These are phyloP conservation scores for Rhodamnia argentea DNA, from an alignment of 345 rosid species.

Conservation along the genomic window DNA sequence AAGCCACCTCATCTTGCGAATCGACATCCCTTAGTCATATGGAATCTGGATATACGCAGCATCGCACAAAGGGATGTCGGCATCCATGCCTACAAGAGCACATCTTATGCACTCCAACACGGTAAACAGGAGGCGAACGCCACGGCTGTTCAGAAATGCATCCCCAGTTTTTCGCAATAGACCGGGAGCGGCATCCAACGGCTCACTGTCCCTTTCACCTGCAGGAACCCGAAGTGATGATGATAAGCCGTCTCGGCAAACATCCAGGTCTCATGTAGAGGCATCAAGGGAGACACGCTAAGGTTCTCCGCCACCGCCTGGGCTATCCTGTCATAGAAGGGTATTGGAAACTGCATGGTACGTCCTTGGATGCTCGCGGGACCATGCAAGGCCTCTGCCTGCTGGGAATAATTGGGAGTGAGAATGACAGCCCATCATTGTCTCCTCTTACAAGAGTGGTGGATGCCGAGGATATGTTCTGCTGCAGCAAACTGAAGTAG, in stretches of 20 bases:
- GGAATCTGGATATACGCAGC: constrained; percentile 90
- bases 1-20: background rate
- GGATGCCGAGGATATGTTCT: constrained; percentile 39
- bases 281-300: constrained; percentile 85
- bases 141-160: constrained; percentile 75
- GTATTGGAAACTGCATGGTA: constrained; percentile 52
- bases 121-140: constrained; percentile 67
- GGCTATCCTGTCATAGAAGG: constrained; percentile 81
- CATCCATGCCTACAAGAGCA: constrained; percentile 80
- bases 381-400: constrained; percentile 11
- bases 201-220: constrained; percentile 67
- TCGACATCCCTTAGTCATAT: constrained; percentile 29
- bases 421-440: constrained; percentile 18
- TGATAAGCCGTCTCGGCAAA: constrained; percentile 78
- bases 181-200: constrained; percentile 58
- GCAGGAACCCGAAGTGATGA: constrained; percentile 74
- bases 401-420: constrained; percentile 27
- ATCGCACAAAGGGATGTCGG: constrained; percentile 70
- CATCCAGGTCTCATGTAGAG: constrained; percentile 91
- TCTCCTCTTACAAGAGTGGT: constrained; percentile 40
- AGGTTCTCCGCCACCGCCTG: constrained; percentile 72
- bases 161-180: constrained; percentile 80
- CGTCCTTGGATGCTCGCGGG: constrained; percentile 66
- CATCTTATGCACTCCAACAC: constrained; percentile 75
- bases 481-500: background rate